phyloP scores from a whole-genome alignment of 371 early-diverging fungal species.

The Mucor irregularis region DNA sequence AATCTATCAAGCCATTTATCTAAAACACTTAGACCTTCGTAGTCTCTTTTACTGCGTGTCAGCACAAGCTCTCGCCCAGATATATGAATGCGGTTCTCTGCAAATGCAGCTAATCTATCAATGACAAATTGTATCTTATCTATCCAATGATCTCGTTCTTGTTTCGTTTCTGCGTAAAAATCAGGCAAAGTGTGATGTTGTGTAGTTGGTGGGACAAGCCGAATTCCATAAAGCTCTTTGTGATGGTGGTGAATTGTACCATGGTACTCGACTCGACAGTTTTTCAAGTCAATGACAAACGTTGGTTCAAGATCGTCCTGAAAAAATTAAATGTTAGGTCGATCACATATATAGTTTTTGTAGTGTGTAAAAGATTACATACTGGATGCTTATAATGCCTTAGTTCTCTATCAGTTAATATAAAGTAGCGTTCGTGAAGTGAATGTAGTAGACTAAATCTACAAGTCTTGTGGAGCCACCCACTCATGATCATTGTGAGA shows the following conservation, averaged over 20 bases:
- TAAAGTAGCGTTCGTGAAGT: conserved; percentile 7
- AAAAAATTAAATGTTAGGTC: neutral
- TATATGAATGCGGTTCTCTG: neutral
- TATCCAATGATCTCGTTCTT: no score
- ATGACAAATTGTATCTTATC: no score
- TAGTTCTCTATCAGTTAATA: conserved; percentile 3
- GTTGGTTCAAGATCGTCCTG: conserved; percentile 23
- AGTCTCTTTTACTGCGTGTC: neutral
- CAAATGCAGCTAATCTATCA: conserved; percentile 3
- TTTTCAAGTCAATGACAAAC: conserved; percentile 24
- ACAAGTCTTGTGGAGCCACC: neutral
- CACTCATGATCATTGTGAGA: no score
- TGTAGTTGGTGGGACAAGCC: conserved; percentile 12
- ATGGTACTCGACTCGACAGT: no score
- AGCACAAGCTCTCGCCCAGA: no score
- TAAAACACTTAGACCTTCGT: neutral
- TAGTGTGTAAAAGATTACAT: neutral
- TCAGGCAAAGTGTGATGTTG: conserved; percentile 14
- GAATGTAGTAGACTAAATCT: conserved; percentile 1
- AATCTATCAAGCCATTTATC: neutral
- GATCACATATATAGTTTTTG: neutral
- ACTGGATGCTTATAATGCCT: conserved; percentile 10
- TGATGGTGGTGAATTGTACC: neutral
- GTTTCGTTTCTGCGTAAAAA: conserved; percentile 16
- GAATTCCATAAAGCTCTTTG: conserved; percentile 2